Evolutionary conservation across 2,329 filamentous ascomycete genomes (phyloP), one percentile per base, ranked within the genome.

Genomic region (Xylariaceae sp.): DNA sequence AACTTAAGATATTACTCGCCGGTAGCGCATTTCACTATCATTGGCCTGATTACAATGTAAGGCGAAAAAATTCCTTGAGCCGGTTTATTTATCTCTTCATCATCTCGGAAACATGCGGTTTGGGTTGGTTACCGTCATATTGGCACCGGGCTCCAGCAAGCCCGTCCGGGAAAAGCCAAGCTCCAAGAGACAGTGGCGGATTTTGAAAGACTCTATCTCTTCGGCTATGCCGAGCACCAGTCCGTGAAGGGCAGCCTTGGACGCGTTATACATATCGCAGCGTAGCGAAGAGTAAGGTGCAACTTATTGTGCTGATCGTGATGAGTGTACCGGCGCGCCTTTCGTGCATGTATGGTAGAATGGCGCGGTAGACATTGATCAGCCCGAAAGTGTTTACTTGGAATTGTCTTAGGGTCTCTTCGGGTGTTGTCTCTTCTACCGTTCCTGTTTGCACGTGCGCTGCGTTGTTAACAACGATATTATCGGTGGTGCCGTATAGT

Each of bases 391-490:
- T 64, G 50, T 78, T 78, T 16, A 70, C 71, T 26, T 71, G 68
- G 63, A 76, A 75, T 33, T 66, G 60, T 1, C 14, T 37, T 9
- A 58, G 33, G 0, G 60, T 66, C 16, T 73, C 65, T 24, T 65
- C 66, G 17, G 60, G 41, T 2, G 58, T 60, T 1, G 55, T 50
- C 53, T 80, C 78, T 53, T 81, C 78, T 6, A 79, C 64, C 3
- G 74, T 76, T n/a, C 76, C 77, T 23, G 75, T 69, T 21, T 76
- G 71, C 2, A 75, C 70, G 62, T 78, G 79, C 9, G 73, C 78
- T 2, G 79, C 79, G 9, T 78, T 78, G 60, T 81, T 80, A 28
- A 81, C 74, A 2, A 82, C 68, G 28, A 80, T 70, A 50, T 77
- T n/a, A n/a, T n/a, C 79, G 53, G 80, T 70, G 3, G 67, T 67